Conservation (phyloP, 306 rosid genomes). For the Rosa persica region DNA sequence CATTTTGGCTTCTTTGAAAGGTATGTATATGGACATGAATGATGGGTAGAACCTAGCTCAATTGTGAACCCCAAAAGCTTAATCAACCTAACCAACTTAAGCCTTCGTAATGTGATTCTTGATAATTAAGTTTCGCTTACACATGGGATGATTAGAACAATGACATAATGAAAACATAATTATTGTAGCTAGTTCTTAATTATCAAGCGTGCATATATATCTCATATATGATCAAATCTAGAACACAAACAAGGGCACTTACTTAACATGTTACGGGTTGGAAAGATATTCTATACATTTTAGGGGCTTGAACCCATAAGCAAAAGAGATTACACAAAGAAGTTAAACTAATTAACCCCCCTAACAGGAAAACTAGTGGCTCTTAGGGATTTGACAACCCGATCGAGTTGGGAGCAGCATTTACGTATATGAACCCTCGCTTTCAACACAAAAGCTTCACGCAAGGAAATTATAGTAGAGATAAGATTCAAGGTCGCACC, state of each 20-base stretch:
- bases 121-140: background rate
- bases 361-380: slow-evolving; percentile 24
- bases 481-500: slow-evolving; percentile 6
- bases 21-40: background rate
- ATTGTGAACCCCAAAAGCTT: background rate
- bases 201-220: background rate
- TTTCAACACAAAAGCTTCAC: slow-evolving; percentile 51
- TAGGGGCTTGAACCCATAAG: slow-evolving; percentile 24
- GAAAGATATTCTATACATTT: slow-evolving; percentile 37
- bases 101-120: background rate
- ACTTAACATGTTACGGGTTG: slow-evolving; percentile 39
- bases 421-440: slow-evolving; percentile 15
- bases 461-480: slow-evolving; percentile 31
- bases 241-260: slow-evolving; percentile 38
- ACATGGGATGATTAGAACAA: background rate
- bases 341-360: background rate
- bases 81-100: background rate
- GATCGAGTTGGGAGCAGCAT: slow-evolving; percentile 1
- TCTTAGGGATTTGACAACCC: slow-evolving; percentile 16
- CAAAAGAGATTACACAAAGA: background rate
- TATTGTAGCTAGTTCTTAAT: background rate
- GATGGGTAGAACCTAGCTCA: background rate
- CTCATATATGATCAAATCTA: slow-evolving; percentile 17
- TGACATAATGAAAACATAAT: background rate
- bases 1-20: background rate